phyloP scores from a whole-genome alignment of 2,329 filamentous ascomycete genomes.

The Fusarium protoensiforme region DNA sequence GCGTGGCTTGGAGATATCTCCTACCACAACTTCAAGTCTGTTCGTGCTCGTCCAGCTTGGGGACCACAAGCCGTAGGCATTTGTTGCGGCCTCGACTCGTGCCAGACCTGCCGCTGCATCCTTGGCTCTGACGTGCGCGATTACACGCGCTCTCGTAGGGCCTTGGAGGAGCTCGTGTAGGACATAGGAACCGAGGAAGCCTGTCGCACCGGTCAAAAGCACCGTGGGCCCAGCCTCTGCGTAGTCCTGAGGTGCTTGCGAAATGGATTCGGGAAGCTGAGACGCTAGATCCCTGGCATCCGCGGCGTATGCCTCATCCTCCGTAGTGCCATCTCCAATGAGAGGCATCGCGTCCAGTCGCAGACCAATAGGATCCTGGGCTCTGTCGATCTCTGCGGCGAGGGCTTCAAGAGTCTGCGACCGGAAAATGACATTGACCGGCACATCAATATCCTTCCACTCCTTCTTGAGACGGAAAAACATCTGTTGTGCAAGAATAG shows the following conservation, averaged over 20 bases:
- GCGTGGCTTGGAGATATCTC: slow-evolving; percentile 78
- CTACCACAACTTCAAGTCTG: slow-evolving; percentile 74
- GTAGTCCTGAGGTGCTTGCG: slow-evolving; percentile 2
- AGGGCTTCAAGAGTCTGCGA: slow-evolving; percentile 34
- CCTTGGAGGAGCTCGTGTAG: slow-evolving; percentile 74
- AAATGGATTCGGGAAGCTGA: slow-evolving; percentile 55
- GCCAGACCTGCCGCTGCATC: slow-evolving; percentile 68
- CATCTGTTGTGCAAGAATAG: slow-evolving; percentile 74
- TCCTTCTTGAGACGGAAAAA: slow-evolving; percentile 61
- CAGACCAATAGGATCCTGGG: slow-evolving; percentile 34
- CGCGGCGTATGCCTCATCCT: slow-evolving; percentile 59
- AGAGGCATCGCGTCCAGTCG: slow-evolving; percentile 14
- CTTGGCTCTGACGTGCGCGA: slow-evolving; percentile 79
- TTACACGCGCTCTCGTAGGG: slow-evolving; percentile 60
- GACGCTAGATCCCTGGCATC: slow-evolving; percentile 60
- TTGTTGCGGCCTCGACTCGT: slow-evolving; percentile 72
- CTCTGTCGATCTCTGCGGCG: slow-evolving; percentile 32
- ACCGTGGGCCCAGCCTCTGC: slow-evolving; percentile 61
- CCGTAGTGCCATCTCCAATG: slow-evolving; percentile 10
- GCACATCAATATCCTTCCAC: slow-evolving; percentile 37
- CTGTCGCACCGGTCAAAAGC: slow-evolving; percentile 73
- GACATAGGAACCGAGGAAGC: slow-evolving; percentile 84
- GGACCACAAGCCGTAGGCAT: slow-evolving; percentile 82
- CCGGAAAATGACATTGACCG: slow-evolving; percentile 36
- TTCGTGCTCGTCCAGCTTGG: slow-evolving; percentile 65